Percentiles rank a stretch among this genome's conserved stretches.
Conservation (phyloP, 495 filamentous ascomycete genomes). For the Venustampulla echinocandica region DNA sequence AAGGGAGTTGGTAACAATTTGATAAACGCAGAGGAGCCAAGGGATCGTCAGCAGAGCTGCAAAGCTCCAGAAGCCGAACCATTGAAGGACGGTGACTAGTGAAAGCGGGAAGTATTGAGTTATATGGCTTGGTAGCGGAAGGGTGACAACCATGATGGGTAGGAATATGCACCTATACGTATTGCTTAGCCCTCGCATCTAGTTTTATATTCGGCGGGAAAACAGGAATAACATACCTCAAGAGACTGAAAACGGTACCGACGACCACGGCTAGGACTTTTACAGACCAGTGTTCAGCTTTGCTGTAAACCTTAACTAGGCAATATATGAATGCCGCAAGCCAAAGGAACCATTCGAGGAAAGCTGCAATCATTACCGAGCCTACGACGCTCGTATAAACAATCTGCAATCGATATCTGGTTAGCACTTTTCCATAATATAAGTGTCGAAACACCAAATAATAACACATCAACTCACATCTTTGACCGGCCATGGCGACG, state of each 20-base stretch:
- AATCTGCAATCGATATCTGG: slow-evolving; percentile 40
- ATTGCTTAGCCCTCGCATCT: neutral
- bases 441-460: neutral
- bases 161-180: slow-evolving; percentile 67
- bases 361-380: slow-evolving; percentile 71
- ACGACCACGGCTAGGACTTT: slow-evolving; percentile 67
- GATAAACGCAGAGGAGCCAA: slow-evolving; percentile 89
- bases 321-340: slow-evolving; percentile 89
- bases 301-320: slow-evolving; percentile 75
- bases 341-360: slow-evolving; percentile 93
- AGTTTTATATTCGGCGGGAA: neutral
- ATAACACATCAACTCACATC: slow-evolving; percentile 47
- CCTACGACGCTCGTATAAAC: slow-evolving; percentile 78
- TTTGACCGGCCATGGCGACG: slow-evolving; percentile 47
- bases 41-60: slow-evolving; percentile 74
- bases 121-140: slow-evolving; percentile 70
- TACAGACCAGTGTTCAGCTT: slow-evolving; percentile 82
- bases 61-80: slow-evolving; percentile 97
- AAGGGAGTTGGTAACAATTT: slow-evolving; percentile 75
- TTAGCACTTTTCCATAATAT: slow-evolving; percentile 12
- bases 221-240: slow-evolving; percentile 50
- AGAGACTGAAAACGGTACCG: slow-evolving; percentile 57
- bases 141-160: slow-evolving; percentile 89
- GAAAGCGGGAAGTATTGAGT: slow-evolving; percentile 56
- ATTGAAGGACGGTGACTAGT: slow-evolving; percentile 69